Conservation (phyloP, 139 green algal species). For the Micractinium conductrix region DNA sequence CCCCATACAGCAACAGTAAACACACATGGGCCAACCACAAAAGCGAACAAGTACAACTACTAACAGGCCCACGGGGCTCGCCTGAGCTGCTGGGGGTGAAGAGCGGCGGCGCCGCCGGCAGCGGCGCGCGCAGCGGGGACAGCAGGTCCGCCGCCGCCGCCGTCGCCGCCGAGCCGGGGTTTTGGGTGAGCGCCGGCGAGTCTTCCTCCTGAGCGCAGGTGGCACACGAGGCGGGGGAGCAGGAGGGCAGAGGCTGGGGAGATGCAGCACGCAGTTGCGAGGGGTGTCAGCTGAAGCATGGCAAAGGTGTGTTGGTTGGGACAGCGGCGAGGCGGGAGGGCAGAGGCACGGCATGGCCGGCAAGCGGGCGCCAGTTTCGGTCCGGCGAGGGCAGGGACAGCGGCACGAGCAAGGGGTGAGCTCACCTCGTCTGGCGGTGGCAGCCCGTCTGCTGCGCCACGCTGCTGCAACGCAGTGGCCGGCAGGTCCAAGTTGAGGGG, state of each 20-base stretch:
- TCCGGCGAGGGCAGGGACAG: no score
- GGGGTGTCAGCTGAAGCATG: background rate
- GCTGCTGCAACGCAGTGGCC: background rate
- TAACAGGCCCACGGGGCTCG: no score
- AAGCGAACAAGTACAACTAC: background rate
- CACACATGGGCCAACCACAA: no score
- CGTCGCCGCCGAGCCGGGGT: background rate
- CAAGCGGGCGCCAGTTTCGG: no score
- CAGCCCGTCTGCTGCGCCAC: background rate
- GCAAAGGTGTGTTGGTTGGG: background rate
- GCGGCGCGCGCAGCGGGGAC: conserved; percentile 18
- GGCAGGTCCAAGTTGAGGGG: conserved; percentile 9
- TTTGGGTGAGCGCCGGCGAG: conserved; percentile 10
- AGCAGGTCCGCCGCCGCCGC: background rate
- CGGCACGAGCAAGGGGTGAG: no score
- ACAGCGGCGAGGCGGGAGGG: background rate
- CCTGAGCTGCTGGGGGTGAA: conserved; percentile 32
- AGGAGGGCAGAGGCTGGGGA: background rate
- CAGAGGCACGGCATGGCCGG: no score
- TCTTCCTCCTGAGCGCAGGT: background rate
- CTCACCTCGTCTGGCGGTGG: background rate
- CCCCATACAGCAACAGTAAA: no score
- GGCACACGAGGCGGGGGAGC: background rate
- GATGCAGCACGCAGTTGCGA: background rate
- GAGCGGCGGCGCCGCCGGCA: conserved; percentile 31